These are phyloP conservation scores for Syzygium grande DNA, from an alignment of 345 rosid species.

Conservation along the genomic window DNA sequence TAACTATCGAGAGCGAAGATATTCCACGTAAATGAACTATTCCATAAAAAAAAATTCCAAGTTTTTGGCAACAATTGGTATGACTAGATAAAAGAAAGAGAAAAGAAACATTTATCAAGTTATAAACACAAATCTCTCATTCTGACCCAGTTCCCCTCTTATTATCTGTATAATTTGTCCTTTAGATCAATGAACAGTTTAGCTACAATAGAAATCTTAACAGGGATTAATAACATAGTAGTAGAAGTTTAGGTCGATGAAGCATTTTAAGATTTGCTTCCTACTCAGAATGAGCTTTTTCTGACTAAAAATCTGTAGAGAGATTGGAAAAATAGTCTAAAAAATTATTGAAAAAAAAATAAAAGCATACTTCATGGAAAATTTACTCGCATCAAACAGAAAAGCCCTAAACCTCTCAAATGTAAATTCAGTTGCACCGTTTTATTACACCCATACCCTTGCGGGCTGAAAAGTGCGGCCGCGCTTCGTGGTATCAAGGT, in stretches of 20 bases:
- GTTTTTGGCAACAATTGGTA: background rate
- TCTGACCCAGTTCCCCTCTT: background rate
- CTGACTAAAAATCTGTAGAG: too few relatives aligned
- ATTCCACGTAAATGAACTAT: too few relatives aligned
- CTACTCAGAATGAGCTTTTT: background rate
- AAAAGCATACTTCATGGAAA: background rate
- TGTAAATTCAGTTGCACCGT: background rate
- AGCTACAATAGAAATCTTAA: too few relatives aligned
- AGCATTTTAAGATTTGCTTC: background rate
- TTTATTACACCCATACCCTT: background rate
- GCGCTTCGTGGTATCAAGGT: background rate
- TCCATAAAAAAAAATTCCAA: background rate
- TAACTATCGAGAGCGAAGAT: background rate
- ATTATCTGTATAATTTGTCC: background rate
- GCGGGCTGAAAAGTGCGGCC: background rate
- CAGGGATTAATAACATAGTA: background rate
- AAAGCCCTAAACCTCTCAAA: background rate
- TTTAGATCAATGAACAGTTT: background rate
- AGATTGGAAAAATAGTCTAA: background rate
- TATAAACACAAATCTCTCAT: background rate
- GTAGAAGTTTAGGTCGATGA: background rate
- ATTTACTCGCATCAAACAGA: background rate
- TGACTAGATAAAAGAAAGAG: too few relatives aligned
- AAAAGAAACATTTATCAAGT: background rate
- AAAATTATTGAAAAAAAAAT: too few relatives aligned